These are phyloP conservation scores for Pythium inflatum DNA, from an alignment of 352 stramenopile genomes.

Conservation along the genomic window DNA sequence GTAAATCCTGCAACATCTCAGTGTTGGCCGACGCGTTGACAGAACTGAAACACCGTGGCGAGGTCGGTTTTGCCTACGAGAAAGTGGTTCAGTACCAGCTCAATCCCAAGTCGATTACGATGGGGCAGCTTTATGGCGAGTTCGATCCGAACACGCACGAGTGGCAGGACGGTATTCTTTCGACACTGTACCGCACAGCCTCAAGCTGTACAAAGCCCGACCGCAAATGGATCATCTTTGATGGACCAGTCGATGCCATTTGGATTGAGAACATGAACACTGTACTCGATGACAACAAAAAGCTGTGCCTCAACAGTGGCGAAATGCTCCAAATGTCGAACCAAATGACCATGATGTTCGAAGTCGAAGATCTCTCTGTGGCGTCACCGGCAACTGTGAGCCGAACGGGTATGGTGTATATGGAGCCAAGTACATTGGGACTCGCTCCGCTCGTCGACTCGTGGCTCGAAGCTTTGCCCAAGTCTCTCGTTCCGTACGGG, in stretches of 20 bases:
- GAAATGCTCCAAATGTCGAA: constrained; percentile 96
- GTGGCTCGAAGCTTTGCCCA: constrained; percentile 84
- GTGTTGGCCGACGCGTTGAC: constrained; percentile 91
- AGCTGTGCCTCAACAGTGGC: constrained; percentile 93
- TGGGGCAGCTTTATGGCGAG: constrained; percentile 95
- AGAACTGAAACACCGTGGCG: constrained; percentile 76
- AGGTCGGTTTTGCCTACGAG: constrained; percentile 88
- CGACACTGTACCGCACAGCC: constrained; percentile 91
- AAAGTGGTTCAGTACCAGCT: constrained; percentile 90
- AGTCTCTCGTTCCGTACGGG: constrained; percentile 36
- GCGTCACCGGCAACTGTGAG: constrained; percentile 95
- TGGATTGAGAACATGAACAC: constrained; percentile 98
- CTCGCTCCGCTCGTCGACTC: constrained; percentile 87
- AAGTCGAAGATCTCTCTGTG: constrained; percentile 94
- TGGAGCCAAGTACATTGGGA: constrained; percentile 93
- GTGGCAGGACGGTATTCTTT: constrained; percentile 96
- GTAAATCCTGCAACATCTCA: constrained; percentile 91
- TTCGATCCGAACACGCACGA: constrained; percentile 96
- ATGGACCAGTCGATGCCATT: constrained; percentile 94
- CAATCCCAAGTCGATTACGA: constrained; percentile 95
- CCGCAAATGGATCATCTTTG: constrained; percentile 95
- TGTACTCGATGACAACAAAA: constrained; percentile 96
- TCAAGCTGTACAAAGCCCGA: constrained; percentile 88
- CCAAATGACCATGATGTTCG: constrained; percentile 98
- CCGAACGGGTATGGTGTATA: constrained; percentile 96